These are phyloP conservation scores for Sporothrix sp. DNA, from an alignment of 2,329 filamentous ascomycete genomes.

Conservation along the genomic window DNA sequence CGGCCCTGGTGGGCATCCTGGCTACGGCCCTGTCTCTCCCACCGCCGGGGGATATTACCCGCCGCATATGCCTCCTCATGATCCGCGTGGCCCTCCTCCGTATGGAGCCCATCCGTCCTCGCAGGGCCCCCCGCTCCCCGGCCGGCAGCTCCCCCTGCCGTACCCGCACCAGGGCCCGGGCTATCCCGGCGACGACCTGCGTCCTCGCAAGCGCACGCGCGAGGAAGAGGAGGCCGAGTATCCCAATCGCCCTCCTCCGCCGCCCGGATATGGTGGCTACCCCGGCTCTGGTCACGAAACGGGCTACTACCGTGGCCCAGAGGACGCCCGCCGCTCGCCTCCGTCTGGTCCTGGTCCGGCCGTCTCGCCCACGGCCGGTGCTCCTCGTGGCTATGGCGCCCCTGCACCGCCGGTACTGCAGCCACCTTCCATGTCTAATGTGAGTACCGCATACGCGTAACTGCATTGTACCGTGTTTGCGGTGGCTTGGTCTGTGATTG, in stretches of 20 bases:
- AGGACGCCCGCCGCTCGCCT: conserved; percentile 15
- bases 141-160: conserved; percentile 29
- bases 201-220: conserved; percentile 12
- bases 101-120: background rate
- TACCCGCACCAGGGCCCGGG: conserved; percentile 14
- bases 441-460: conserved; percentile 17
- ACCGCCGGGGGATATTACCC: conserved; percentile 12
- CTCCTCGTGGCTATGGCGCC: conserved; percentile 24
- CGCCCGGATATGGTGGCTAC: conserved; percentile 10
- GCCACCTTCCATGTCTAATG: conserved; percentile 22
- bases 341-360: conserved; percentile 23
- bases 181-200: conserved; percentile 13
- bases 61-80: conserved; percentile 4
- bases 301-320: conserved; percentile 14
- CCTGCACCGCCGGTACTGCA: conserved; percentile 29
- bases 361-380: conserved; percentile 30
- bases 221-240: conserved; percentile 17
- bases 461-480: conserved; percentile 1
- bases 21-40: conserved; percentile 20
- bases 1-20: conserved; percentile 9
- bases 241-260: conserved; percentile 12
- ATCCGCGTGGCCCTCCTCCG: background rate
- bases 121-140: conserved; percentile 18
- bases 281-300: background rate
- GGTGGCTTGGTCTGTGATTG: background rate